Evolutionary conservation across 1,139 yeast species (phyloP).

Genomic region (Meyerozyma sp.): DNA sequence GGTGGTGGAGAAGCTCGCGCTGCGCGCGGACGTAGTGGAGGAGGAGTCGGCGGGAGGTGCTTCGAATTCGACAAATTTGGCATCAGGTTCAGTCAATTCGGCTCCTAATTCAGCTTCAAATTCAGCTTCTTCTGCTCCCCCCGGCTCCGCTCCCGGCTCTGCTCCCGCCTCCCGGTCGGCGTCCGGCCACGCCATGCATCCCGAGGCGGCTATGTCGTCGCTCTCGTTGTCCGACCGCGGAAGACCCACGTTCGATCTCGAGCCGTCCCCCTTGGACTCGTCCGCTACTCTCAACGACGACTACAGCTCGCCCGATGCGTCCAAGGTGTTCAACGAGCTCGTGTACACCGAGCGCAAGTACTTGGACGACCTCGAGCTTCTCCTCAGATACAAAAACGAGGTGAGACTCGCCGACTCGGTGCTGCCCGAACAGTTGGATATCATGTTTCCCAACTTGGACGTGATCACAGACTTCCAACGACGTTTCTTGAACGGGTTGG

Average conservation of each 20-base stretch:
- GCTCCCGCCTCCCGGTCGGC: background rate
- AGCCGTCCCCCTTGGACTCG: conserved; percentile 3
- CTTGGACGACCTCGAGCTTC: conserved; percentile 80
- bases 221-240: background rate
- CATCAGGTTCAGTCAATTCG: no score
- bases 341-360: conserved; percentile 88
- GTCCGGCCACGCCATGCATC: background rate
- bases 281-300: conserved; percentile 16
- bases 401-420: conserved; percentile 61
- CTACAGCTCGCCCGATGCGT: conserved; percentile 42
- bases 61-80: no score
- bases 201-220: background rate
- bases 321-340: conserved; percentile 79
- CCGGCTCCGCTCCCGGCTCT: background rate
- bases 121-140: background rate
- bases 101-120: background rate
- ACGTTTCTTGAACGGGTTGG: conserved; percentile 80
- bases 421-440: conserved; percentile 74
- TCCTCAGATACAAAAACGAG: conserved; percentile 65
- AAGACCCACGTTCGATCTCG: conserved; percentile 2
- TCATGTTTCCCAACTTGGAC: conserved; percentile 79
- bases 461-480: conserved; percentile 91
- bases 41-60: no score
- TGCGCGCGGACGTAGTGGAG: background rate
- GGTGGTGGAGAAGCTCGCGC: conserved; percentile 54